phyloP scores from a whole-genome alignment of 106 monocot genomes.

The Acorus calamus region DNA sequence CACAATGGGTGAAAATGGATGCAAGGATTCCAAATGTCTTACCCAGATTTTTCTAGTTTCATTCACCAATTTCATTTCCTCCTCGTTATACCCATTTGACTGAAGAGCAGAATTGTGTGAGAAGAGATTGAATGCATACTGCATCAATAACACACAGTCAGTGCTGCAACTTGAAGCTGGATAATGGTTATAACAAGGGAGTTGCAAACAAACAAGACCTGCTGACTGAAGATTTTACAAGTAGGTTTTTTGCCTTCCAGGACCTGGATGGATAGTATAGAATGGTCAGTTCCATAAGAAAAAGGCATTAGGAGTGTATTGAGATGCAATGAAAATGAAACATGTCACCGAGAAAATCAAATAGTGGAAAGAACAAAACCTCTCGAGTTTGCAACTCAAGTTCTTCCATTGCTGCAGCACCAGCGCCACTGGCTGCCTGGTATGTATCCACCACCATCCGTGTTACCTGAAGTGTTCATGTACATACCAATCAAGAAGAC shows the following conservation, averaged over 20 bases:
- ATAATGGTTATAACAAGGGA: neutral
- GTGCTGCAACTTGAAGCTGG: neutral
- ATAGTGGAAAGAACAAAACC: conserved; percentile 21
- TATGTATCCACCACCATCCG: conserved; percentile 99
- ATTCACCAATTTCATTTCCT: conserved; percentile 97
- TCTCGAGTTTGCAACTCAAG: conserved; percentile 87
- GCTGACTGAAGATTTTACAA: conserved; percentile 89
- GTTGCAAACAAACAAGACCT: conserved; percentile 34
- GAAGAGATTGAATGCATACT: conserved; percentile 99
- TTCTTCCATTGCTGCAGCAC: conserved; percentile 99
- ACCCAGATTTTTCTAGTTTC: conserved; percentile 99
- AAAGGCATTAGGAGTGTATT: no score
- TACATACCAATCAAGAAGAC: neutral
- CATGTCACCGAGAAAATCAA: neutral
- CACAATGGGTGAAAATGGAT: neutral
- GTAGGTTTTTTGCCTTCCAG: conserved; percentile 86
- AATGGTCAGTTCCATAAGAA: neutral
- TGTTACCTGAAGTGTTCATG: conserved; percentile 42
- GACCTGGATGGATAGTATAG: conserved; percentile 30
- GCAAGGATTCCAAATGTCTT: neutral
- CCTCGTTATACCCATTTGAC: conserved; percentile 97
- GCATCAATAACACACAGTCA: conserved; percentile 15
- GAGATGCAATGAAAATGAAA: no score
- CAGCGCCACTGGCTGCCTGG: conserved; percentile 99
- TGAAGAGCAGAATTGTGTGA: conserved; percentile 90